These are phyloP conservation scores for Furcasterigmium furcatum DNA, from an alignment of 2,329 filamentous ascomycete genomes.

Conservation along the genomic window DNA sequence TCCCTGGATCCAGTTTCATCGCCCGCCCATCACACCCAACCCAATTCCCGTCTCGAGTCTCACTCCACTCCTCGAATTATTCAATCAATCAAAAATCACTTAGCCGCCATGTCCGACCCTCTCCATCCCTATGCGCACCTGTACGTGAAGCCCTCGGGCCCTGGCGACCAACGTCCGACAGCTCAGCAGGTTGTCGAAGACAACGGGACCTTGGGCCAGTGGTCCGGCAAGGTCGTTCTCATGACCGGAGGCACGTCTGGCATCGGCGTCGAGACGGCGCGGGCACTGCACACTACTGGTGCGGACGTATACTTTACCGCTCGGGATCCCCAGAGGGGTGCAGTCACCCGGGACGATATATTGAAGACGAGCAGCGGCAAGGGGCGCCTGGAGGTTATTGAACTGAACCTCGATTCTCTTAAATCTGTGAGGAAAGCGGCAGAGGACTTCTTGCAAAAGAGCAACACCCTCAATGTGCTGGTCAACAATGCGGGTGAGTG, in stretches of 20 bases:
- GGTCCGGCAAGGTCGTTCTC: slow-evolving; percentile 8
- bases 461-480: slow-evolving; percentile 11
- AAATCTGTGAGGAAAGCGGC: slow-evolving; percentile 30
- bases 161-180: slow-evolving; percentile 14
- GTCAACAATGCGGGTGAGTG: slow-evolving; percentile 10
- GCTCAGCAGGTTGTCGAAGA: slow-evolving; percentile 13
- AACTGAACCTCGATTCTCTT: slow-evolving; percentile 32
- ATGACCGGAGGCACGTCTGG: slow-evolving; percentile 37
- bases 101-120: too few species aligned
- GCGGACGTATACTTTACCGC: slow-evolving; percentile 6
- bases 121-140: too few species aligned
- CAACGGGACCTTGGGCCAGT: slow-evolving; percentile 10
- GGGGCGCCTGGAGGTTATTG: too few species aligned
- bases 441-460: slow-evolving; percentile 16
- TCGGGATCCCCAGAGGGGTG: too few species aligned
- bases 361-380: too few species aligned
- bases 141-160: too few species aligned
- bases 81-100: too few species aligned
- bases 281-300: slow-evolving; percentile 9
- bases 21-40: too few species aligned
- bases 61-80: too few species aligned
- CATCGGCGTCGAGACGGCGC: slow-evolving; percentile 38
- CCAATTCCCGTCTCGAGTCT: too few species aligned
- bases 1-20: too few species aligned
- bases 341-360: too few species aligned